A percentile compares a stretch with the other conserved stretches of the same genome.
phyloP scores from a whole-genome alignment of 148 eudicot species.

The Arbutus unedo region DNA sequence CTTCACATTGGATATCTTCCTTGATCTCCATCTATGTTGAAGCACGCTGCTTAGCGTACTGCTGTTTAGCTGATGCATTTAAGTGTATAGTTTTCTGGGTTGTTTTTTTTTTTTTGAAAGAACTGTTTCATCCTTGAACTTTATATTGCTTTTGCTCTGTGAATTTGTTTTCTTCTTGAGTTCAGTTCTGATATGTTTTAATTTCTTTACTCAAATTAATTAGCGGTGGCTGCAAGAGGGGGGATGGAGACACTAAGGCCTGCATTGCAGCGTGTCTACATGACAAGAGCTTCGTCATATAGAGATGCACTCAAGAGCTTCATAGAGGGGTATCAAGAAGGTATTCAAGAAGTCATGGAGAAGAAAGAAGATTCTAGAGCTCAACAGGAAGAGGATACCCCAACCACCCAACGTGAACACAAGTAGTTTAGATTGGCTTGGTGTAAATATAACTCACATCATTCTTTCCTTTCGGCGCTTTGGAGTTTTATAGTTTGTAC shows the following conservation, averaged over 20 bases:
- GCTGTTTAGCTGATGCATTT: neutral
- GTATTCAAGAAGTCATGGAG: slow-evolving; percentile 74
- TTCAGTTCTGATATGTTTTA: neutral
- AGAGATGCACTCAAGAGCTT: slow-evolving; percentile 86
- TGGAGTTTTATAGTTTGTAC: neutral
- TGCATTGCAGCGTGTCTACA: slow-evolving; percentile 78
- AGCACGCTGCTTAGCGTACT: neutral
- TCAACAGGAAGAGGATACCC: slow-evolving; percentile 34
- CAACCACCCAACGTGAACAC: slow-evolving; percentile 29
- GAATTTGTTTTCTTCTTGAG: neutral
- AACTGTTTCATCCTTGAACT: neutral
- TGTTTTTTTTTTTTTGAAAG: neutral
- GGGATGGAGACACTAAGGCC: slow-evolving; percentile 93
- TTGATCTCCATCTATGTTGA: neutral
- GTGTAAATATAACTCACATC: neutral
- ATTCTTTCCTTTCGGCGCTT: neutral
- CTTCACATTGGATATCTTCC: neutral
- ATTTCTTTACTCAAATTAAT: neutral
- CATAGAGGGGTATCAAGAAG: slow-evolving; percentile 86
- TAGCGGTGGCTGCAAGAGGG: slow-evolving; percentile 91
- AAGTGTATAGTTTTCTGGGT: neutral
- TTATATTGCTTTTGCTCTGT: neutral
- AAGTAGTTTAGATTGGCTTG: neutral
- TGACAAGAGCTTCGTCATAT: slow-evolving; percentile 89
- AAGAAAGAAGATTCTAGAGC: slow-evolving; percentile 48